A percentile compares a stretch with the other conserved stretches of the same genome.
phyloP scores from a whole-genome alignment of 2,329 filamentous ascomycete species.

The Talaromyces albobiverticillius region DNA sequence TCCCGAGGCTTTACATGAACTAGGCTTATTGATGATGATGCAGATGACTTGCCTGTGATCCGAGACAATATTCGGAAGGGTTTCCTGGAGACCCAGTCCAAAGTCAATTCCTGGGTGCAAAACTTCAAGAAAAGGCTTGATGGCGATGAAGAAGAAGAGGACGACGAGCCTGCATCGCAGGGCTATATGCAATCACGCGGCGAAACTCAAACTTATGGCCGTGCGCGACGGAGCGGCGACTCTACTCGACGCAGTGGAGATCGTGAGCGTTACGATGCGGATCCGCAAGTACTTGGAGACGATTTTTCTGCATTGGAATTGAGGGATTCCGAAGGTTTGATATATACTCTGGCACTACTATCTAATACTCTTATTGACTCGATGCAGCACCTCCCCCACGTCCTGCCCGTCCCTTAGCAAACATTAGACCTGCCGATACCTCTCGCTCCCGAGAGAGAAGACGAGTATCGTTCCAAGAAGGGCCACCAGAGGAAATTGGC shows the following conservation, averaged over 20 bases:
- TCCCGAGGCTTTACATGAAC: no score
- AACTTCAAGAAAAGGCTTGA: constrained; percentile 91
- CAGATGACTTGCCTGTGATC: constrained; percentile 89
- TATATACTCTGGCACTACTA: background rate
- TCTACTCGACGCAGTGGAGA: constrained; percentile 73
- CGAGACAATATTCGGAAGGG: constrained; percentile 91
- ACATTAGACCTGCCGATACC: constrained; percentile 77
- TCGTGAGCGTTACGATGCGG: constrained; percentile 89
- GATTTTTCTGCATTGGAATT: constrained; percentile 73
- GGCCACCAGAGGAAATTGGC: constrained; percentile 75
- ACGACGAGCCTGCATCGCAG: constrained; percentile 43
- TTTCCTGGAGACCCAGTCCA: constrained; percentile 88
- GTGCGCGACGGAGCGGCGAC: constrained; percentile 61
- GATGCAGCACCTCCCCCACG: constrained; percentile 52
- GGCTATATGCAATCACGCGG: constrained; percentile 34
- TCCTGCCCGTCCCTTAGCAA: constrained; percentile 65
- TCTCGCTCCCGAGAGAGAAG: constrained; percentile 52
- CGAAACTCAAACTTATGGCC: constrained; percentile 33
- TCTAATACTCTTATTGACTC: constrained; percentile 1
- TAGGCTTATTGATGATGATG: constrained; percentile 14
- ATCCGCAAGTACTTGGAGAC: constrained; percentile 84
- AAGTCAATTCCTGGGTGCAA: constrained; percentile 89
- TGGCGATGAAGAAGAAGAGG: constrained; percentile 72
- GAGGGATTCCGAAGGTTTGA: constrained; percentile 57
- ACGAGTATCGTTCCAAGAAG: constrained; percentile 59